Percentiles rank a stretch among this genome's conserved stretches.
These are phyloP conservation scores for Asterophora lycoperdoides DNA, from an alignment of 768 basidiomycete genomes.

Conservation along the genomic window DNA sequence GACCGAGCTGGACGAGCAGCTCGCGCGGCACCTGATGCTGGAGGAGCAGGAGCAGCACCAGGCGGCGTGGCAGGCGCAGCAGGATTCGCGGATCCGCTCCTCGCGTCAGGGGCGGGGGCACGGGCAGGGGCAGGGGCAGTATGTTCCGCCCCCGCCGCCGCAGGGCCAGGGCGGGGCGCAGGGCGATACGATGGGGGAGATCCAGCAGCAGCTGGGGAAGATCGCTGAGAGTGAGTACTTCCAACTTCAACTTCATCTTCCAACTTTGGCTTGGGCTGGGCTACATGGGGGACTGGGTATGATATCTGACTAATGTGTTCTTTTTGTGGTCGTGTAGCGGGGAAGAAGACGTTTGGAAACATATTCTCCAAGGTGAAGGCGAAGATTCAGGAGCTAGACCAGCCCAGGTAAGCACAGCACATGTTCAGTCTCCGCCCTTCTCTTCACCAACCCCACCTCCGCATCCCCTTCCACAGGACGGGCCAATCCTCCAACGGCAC, in stretches of 20 bases:
- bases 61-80: slow-evolving; percentile 30
- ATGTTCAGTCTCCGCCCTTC: no score
- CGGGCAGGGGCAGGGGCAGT: slow-evolving; percentile 15
- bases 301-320: no score
- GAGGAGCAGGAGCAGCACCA: slow-evolving; percentile 51
- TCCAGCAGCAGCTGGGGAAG: slow-evolving; percentile 71
- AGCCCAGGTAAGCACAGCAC: slow-evolving; percentile 37
- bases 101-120: neutral
- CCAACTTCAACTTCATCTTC: no score
- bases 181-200: slow-evolving; percentile 55
- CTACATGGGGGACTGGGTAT: neutral
- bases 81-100: slow-evolving; percentile 11
- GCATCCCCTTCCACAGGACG: neutral
- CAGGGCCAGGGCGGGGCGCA: neutral
- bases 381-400: slow-evolving; percentile 80
- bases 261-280: no score
- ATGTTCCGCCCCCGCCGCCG: no score
- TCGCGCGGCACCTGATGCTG: slow-evolving; percentile 67
- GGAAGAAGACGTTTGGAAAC: slow-evolving; percentile 73
- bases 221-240: slow-evolving; percentile 68
- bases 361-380: slow-evolving; percentile 76
- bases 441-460: no score
- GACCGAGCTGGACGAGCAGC: slow-evolving; percentile 73
- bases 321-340: no score
- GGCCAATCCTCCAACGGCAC: slow-evolving; percentile 2